phyloP scores from a whole-genome alignment of 768 basidiomycete genomes.

The Tricholoma saponaceum region DNA sequence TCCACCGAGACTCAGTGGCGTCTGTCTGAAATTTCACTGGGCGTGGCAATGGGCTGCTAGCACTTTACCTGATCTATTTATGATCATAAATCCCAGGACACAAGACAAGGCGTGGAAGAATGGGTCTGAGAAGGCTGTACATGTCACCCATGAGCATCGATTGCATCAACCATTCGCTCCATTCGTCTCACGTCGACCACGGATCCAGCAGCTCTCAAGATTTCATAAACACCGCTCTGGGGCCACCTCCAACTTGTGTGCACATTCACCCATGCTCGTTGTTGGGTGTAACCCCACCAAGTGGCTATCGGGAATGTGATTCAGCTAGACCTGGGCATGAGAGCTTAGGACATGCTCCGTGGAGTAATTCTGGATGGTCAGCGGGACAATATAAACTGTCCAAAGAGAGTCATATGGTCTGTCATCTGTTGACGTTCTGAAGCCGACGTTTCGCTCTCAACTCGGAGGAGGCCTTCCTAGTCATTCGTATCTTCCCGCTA shows the following conservation, averaged over 20 bases:
- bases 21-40: constrained; percentile 2
- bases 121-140: neutral
- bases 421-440: neutral
- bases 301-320: too few relatives aligned
- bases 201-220: neutral
- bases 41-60: constrained; percentile 13
- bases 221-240: neutral
- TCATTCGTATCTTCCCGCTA: neutral
- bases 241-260: neutral
- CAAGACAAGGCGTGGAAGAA: constrained; percentile 9
- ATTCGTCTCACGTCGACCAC: constrained; percentile 13
- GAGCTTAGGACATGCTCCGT: neutral
- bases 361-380: neutral
- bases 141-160: neutral
- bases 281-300: too few relatives aligned
- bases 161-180: neutral
- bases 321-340: too few relatives aligned
- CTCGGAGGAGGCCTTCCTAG: neutral
- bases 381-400: neutral
- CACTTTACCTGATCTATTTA: constrained; percentile 7
- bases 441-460: neutral
- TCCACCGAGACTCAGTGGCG: constrained; percentile 6
- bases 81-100: constrained; percentile 5
- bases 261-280: neutral
- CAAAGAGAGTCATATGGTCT: neutral